Evolutionary conservation across 768 basidiomycete genomes (phyloP).

Genomic region (Pleurotus eryngii): DNA sequence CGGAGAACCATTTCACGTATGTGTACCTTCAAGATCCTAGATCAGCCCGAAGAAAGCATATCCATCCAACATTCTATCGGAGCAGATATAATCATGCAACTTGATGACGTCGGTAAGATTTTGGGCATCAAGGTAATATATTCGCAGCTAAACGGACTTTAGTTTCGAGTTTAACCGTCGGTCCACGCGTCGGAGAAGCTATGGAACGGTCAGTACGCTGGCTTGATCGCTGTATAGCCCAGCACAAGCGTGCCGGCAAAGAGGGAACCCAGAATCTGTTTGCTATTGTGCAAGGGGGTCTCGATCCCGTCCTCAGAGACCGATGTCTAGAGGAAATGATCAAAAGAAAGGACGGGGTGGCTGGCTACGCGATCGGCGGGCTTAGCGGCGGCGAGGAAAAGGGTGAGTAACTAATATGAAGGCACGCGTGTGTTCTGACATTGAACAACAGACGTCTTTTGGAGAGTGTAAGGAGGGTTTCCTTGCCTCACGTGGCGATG

Average conservation of each 20-base stretch:
- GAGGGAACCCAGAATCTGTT: slow-evolving; percentile 76
- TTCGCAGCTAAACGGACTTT: background rate
- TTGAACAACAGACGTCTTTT: slow-evolving; percentile 61
- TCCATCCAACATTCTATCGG: slow-evolving; percentile 88
- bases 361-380: slow-evolving; percentile 91
- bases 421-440: background rate
- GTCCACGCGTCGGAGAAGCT: slow-evolving; percentile 80
- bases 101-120: slow-evolving; percentile 84
- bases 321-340: slow-evolving; percentile 82
- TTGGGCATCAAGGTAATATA: background rate
- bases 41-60: slow-evolving; percentile 87
- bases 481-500: background rate
- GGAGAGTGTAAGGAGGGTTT: slow-evolving; percentile 65
- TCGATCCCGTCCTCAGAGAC: slow-evolving; percentile 68
- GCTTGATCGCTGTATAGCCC: slow-evolving; percentile 84
- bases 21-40: background rate
- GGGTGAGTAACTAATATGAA: slow-evolving; percentile 41
- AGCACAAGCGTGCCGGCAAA: slow-evolving; percentile 68
- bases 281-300: slow-evolving; percentile 88
- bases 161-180: slow-evolving; percentile 80
- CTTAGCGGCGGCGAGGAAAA: slow-evolving; percentile 91
- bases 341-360: slow-evolving; percentile 65
- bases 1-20: slow-evolving; percentile 7
- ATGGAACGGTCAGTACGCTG: slow-evolving; percentile 87
- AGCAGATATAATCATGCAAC: slow-evolving; percentile 93